Evolutionary conservation across 2,329 filamentous ascomycete genomes (phyloP), one percentile per base, ranked within the genome.

Genomic region (Colletotrichum sansevieriae): DNA sequence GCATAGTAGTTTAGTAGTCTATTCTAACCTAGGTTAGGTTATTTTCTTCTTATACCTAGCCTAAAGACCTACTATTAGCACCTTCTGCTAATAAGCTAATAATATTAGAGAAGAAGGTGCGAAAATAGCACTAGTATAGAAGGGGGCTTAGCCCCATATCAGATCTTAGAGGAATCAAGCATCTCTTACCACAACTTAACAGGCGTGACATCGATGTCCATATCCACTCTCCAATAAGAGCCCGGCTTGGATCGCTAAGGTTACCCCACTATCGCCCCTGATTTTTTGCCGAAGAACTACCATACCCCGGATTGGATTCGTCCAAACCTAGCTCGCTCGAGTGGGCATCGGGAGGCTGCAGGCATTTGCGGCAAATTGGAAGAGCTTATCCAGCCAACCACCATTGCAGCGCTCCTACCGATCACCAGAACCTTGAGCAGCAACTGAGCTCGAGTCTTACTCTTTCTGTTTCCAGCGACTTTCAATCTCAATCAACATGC

Each of bases 281-380:
- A 43, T 9, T 2, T 55, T 68, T 60, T 46, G 43, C 68, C 68
- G 68, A 70, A 58, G 51, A 65, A 68, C 47, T 68, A 35, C 66
- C 66, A 62, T 35, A 56, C 66, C 68, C 68, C 60, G n/a, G 68
- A 70, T 66, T 41, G 25, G 37, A 61, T 59, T 65, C 56, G 43
- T 65, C 59, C 59, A 65, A 62, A 65, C 29, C 29, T 29, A 29
- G 49, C 65, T 70, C 54, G 49, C 65, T 70, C 54, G 35, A 12
- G 54, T 68, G 52, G 37, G 52, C 46, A 49, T 12, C 25, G 44
- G 29, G n/a, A 65, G 49, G 46, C 44, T 61, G 57, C 47, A 51
- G 54, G 35, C 33, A 55, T 15, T 11, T 52, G 46, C 37, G 43
- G 47, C 22, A 68, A 68, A 66, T 61, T 68, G 43, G 49, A 44